These are phyloP conservation scores for Coccomyxa sp. DNA, from an alignment of 139 green algal genomes.

Conservation along the genomic window DNA sequence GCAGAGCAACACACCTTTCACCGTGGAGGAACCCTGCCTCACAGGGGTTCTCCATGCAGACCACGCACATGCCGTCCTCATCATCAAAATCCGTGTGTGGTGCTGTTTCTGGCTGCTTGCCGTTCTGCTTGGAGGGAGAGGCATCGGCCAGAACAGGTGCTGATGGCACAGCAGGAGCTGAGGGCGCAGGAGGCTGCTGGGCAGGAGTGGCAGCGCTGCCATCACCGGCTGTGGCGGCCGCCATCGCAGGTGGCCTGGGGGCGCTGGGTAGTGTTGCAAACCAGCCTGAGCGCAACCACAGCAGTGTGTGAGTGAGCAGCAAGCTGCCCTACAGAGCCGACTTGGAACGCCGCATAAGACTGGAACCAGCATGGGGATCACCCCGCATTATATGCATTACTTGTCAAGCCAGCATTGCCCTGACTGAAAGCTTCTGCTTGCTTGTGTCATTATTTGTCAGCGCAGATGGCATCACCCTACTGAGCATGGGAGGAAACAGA, in stretches of 20 bases:
- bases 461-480: too few relatives aligned
- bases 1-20: neutral
- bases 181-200: neutral
- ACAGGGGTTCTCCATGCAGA: constrained; percentile 8
- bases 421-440: too few relatives aligned
- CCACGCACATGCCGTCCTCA: constrained; percentile 9
- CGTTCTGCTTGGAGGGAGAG: neutral
- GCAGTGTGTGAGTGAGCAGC: too few relatives aligned
- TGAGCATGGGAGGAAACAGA: too few relatives aligned
- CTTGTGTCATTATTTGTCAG: too few relatives aligned
- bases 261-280: neutral
- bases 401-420: too few relatives aligned
- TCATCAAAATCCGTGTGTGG: neutral
- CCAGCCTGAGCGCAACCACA: neutral
- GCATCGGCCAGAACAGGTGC: neutral
- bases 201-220: neutral
- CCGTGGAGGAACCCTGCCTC: constrained; percentile 15
- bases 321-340: too few relatives aligned
- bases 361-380: too few relatives aligned
- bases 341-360: too few relatives aligned
- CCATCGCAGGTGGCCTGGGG: too few relatives aligned
- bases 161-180: neutral
- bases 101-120: neutral
- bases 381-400: too few relatives aligned
- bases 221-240: neutral